Conservation (phyloP, 768 basidiomycete genomes). For the Lactarius psammicola region DNA sequence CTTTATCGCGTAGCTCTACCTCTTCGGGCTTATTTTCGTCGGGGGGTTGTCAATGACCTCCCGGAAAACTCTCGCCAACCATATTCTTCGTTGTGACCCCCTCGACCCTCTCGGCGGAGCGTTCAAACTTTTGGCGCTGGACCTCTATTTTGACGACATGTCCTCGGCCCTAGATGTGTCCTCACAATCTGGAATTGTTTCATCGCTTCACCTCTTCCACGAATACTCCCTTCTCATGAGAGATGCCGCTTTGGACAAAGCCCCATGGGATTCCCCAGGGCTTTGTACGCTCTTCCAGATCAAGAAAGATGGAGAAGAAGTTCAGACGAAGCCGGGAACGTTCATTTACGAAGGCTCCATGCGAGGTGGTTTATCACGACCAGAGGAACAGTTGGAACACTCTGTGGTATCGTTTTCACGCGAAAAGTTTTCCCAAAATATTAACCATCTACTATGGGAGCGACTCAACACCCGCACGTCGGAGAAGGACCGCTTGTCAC, state of each 20-base stretch:
- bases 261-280: slow-evolving; percentile 19
- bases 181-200: slow-evolving; percentile 8
- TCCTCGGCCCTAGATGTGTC: slow-evolving; percentile 15
- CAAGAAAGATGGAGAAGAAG: slow-evolving; percentile 6
- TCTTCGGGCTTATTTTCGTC: slow-evolving; percentile 15
- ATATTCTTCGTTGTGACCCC: slow-evolving; percentile 3
- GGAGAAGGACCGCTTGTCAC: not conserved
- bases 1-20: not conserved
- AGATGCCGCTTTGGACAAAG: slow-evolving; percentile 12
- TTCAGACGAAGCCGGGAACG: slow-evolving; percentile 1
- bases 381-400: not conserved
- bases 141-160: slow-evolving; percentile 19
- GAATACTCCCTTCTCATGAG: slow-evolving; percentile 19
- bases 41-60: not conserved
- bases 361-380: not conserved
- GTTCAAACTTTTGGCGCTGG: slow-evolving; percentile 13
- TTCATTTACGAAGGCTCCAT: not conserved
- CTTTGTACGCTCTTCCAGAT: slow-evolving; percentile 18
- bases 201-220: slow-evolving; percentile 14
- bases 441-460: slow-evolving; percentile 1
- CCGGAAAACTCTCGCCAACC: not conserved
- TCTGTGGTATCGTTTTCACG: not conserved
- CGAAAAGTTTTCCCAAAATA: not conserved
- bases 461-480: slow-evolving; percentile 7
- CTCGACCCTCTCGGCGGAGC: slow-evolving; percentile 7